A percentile compares a stretch with the other conserved stretches of the same genome.
Evolutionary conservation across 2,329 filamentous ascomycete genomes (phyloP).

Genomic region (Colletotrichum euphorbiae): DNA sequence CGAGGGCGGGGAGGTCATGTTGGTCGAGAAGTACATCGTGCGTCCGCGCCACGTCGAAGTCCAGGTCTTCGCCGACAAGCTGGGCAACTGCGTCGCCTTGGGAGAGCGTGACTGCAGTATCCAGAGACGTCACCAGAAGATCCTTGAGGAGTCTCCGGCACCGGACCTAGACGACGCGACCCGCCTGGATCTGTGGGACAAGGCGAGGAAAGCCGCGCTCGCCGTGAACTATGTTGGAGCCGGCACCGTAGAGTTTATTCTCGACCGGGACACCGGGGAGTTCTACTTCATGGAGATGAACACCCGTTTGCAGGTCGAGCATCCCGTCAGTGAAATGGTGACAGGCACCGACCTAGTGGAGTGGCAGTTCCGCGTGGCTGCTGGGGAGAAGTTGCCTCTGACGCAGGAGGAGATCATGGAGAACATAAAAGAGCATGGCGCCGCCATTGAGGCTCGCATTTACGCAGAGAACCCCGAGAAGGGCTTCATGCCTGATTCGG

Average conservation of each 20-base stretch:
- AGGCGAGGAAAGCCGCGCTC: constrained; percentile 73
- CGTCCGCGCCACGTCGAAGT: constrained; percentile 88
- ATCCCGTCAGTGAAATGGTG: constrained; percentile 85
- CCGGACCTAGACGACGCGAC: constrained; percentile 72
- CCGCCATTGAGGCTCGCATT: constrained; percentile 94
- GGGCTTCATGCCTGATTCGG: constrained; percentile 95
- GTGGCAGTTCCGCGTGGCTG: constrained; percentile 89
- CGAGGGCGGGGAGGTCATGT: constrained; percentile 81
- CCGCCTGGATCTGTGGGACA: constrained; percentile 72
- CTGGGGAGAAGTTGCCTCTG: constrained; percentile 67
- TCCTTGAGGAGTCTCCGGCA: constrained; percentile 89
- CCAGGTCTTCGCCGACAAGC: constrained; percentile 87
- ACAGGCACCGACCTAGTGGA: constrained; percentile 83
- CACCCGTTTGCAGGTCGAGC: constrained; percentile 94
- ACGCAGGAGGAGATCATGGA: constrained; percentile 75
- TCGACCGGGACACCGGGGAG: constrained; percentile 82
- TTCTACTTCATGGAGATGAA: constrained; percentile 90
- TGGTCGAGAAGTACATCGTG: constrained; percentile 86
- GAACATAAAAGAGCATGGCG: constrained; percentile 79
- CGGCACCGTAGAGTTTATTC: constrained; percentile 90
- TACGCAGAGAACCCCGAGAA: constrained; percentile 95
- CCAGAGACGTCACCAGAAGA: constrained; percentile 89
- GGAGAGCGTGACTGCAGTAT: constrained; percentile 91
- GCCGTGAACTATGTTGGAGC: constrained; percentile 90
- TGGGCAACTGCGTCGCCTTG: constrained; percentile 83